Percentiles rank a stretch among this genome's conserved stretches.
These are phyloP conservation scores for Eucalyptus viminalis DNA, from an alignment of 345 rosid species.

Conservation along the genomic window DNA sequence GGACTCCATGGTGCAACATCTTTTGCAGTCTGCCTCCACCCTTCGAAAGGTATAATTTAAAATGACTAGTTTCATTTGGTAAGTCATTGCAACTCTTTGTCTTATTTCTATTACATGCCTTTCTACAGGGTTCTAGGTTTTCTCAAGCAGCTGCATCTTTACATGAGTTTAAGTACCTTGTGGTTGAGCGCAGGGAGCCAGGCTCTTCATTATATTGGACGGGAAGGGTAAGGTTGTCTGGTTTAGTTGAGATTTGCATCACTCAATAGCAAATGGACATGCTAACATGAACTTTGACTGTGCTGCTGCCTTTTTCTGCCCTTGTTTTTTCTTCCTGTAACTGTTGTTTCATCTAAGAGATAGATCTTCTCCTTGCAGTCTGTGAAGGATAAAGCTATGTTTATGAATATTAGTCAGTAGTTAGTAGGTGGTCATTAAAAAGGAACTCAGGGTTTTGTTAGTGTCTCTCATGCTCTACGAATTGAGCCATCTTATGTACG, in stretches of 20 bases:
- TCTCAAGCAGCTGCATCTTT: constrained; percentile 84
- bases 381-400: neutral
- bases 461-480: neutral
- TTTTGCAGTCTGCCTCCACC: constrained; percentile 80
- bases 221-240: constrained; percentile 61
- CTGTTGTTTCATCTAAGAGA: neutral
- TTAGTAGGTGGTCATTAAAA: neutral
- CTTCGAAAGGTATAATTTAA: constrained; percentile 70
- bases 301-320: neutral
- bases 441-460: neutral
- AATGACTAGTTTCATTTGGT: neutral
- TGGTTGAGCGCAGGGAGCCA: constrained; percentile 28
- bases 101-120: neutral
- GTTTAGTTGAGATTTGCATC: neutral
- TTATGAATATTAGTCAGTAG: neutral
- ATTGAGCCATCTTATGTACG: neutral
- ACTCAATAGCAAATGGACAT: neutral
- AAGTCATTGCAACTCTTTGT: neutral
- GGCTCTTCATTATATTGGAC: constrained; percentile 50
- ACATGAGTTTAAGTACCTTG: constrained; percentile 74
- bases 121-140: constrained; percentile 66
- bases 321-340: neutral
- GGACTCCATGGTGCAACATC: constrained; percentile 51
- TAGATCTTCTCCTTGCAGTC: neutral
- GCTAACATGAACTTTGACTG: neutral